Conservation (phyloP, 2,329 filamentous ascomycete genomes). For the Neopestalotiopsis rosae region DNA sequence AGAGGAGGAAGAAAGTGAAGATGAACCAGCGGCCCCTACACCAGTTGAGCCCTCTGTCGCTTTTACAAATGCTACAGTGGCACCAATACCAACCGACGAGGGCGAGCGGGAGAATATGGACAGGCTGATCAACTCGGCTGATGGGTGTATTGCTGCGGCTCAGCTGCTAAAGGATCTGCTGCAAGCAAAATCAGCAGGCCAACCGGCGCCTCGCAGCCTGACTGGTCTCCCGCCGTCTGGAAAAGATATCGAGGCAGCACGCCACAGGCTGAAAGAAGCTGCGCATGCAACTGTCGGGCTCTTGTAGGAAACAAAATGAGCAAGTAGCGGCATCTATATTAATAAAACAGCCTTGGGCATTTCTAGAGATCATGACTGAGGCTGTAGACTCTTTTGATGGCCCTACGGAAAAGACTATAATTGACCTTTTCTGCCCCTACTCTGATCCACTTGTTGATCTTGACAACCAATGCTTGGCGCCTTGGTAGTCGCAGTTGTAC, state of each 20-base stretch:
- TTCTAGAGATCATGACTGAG: too few relatives aligned
- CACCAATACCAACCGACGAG: not conserved
- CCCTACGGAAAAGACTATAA: too few relatives aligned
- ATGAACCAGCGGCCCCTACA: not conserved
- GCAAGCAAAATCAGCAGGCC: not conserved
- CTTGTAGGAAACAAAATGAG: not conserved
- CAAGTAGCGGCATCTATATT: too few relatives aligned
- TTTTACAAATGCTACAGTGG: constrained; percentile 8
- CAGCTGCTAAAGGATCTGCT: constrained; percentile 9
- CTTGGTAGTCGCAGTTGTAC: constrained; percentile 44
- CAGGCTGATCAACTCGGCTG: not conserved
- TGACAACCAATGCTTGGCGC: constrained; percentile 37
- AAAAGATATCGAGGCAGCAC: constrained; percentile 7
- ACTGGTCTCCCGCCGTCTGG: not conserved
- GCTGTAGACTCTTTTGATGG: too few relatives aligned
- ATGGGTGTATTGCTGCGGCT: constrained; percentile 1
- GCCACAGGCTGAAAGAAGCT: not conserved
- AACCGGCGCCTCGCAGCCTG: constrained; percentile 2
- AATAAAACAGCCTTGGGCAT: too few relatives aligned
- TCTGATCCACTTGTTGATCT: not conserved
- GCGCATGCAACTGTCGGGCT: not conserved
- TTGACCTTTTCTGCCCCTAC: not conserved
- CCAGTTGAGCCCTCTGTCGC: not conserved
- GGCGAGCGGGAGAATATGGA: constrained; percentile 1
- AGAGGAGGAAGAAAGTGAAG: not conserved